Conservation (phyloP, 108 stramenopile species). For the Cyclotella baltica region DNA sequence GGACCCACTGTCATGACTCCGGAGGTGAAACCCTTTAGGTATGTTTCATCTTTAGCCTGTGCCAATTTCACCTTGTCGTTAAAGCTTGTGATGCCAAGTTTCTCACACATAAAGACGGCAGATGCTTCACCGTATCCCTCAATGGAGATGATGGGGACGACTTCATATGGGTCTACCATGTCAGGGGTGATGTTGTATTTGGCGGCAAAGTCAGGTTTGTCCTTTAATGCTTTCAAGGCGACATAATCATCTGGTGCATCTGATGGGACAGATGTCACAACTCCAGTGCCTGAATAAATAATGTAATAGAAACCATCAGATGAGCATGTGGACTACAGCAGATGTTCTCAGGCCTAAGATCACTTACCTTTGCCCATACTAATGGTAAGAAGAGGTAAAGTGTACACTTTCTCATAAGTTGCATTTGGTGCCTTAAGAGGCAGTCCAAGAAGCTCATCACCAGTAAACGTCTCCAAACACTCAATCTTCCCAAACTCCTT, state of each 20-base stretch:
- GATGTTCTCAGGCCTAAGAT: not conserved
- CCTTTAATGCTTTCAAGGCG: slow-evolving; percentile 92
- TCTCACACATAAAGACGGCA: slow-evolving; percentile 94
- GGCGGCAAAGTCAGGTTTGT: slow-evolving; percentile 94
- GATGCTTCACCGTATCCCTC: slow-evolving; percentile 94
- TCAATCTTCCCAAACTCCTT: slow-evolving; percentile 88
- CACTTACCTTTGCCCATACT: slow-evolving; percentile 87
- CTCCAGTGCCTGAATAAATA: slow-evolving; percentile 98
- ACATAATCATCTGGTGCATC: slow-evolving; percentile 99
- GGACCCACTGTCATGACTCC: slow-evolving; percentile 95
- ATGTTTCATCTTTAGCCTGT: slow-evolving; percentile 95
- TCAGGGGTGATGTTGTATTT: slow-evolving; percentile 95
- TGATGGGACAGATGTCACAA: slow-evolving; percentile 98
- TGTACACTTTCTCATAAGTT: slow-evolving; percentile 94
- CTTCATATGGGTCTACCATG: slow-evolving; percentile 92
- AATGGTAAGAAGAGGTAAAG: slow-evolving; percentile 96
- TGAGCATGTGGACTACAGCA: too few relatives aligned
- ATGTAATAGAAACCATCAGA: too few relatives aligned
- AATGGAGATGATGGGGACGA: slow-evolving; percentile 99
- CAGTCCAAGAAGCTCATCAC: slow-evolving; percentile 94
- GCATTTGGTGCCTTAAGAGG: slow-evolving; percentile 95
- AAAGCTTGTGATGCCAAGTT: slow-evolving; percentile 92
- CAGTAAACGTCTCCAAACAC: slow-evolving; percentile 83
- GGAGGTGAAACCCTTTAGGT: slow-evolving; percentile 97
- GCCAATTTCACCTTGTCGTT: slow-evolving; percentile 96